phyloP scores from a whole-genome alignment of 805 yeast species.

The Yarrowia sp. region DNA sequence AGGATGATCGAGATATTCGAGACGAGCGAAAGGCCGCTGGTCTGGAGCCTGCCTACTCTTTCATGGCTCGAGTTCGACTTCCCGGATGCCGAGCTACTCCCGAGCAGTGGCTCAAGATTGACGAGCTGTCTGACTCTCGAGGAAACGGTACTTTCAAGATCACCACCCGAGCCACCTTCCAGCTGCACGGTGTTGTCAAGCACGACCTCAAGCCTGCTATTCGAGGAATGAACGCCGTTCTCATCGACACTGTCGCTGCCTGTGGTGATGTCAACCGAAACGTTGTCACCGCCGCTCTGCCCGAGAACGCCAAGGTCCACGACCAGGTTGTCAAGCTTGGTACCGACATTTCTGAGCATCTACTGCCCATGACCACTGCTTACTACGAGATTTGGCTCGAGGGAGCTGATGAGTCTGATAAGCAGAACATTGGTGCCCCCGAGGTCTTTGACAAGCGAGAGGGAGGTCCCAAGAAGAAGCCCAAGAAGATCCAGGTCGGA shows the following conservation, averaged over 20 bases:
- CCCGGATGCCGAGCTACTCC: slow-evolving; percentile 93
- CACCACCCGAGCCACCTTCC: slow-evolving; percentile 96
- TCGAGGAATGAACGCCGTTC: slow-evolving; percentile 84
- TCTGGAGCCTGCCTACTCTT: slow-evolving; percentile 91
- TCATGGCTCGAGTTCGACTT: slow-evolving; percentile 92
- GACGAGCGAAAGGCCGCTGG: slow-evolving; percentile 91
- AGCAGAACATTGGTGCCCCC: slow-evolving; percentile 51
- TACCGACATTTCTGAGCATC: slow-evolving; percentile 65
- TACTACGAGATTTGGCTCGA: slow-evolving; percentile 96
- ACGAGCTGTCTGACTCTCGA: slow-evolving; percentile 68
- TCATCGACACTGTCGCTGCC: slow-evolving; percentile 94
- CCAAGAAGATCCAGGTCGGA: slow-evolving; percentile 67
- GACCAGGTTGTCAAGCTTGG: slow-evolving; percentile 65
- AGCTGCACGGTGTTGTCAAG: slow-evolving; percentile 90
- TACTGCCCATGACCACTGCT: slow-evolving; percentile 89
- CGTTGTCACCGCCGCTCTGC: slow-evolving; percentile 89
- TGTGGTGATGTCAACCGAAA: slow-evolving; percentile 98
- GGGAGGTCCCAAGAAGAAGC: slow-evolving; percentile 72
- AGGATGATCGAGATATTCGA: slow-evolving; percentile 94
- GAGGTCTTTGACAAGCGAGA: slow-evolving; percentile 61
- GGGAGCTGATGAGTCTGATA: slow-evolving; percentile 73
- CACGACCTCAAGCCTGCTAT: slow-evolving; percentile 84
- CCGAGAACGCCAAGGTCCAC: slow-evolving; percentile 78
- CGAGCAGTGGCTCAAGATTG: slow-evolving; percentile 81
- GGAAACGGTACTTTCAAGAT: slow-evolving; percentile 93